A percentile compares a stretch with the other conserved stretches of the same genome.
Conservation (phyloP, 2,329 filamentous ascomycete genomes). For the Colletotrichum sp. region DNA sequence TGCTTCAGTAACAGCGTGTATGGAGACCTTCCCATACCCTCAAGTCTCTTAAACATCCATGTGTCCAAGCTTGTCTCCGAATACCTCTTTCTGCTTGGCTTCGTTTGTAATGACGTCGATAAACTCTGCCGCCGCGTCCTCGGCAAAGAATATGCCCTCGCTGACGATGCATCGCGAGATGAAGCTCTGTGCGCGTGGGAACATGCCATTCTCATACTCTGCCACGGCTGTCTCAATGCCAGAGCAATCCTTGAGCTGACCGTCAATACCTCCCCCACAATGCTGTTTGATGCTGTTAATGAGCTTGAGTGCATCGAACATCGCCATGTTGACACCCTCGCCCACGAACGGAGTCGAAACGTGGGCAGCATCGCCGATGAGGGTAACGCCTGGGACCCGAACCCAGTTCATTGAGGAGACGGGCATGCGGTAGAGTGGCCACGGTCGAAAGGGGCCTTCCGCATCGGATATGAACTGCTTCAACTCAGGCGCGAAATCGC, state of each 20-base stretch:
- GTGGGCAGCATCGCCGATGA: constrained; percentile 4
- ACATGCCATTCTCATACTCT: constrained; percentile 4
- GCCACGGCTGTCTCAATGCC: neutral
- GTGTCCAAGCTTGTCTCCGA: neutral
- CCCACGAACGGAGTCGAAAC: constrained; percentile 5
- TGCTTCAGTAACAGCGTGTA: neutral
- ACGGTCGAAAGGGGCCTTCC: neutral
- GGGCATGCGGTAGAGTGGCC: constrained; percentile 4
- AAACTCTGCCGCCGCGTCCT: neutral
- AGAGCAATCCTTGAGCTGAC: neutral
- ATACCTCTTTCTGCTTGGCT: neutral
- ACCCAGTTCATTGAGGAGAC: neutral
- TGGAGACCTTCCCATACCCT: neutral
- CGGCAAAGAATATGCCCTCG: neutral
- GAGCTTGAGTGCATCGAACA: neutral
- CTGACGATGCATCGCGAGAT: neutral
- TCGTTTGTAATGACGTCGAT: neutral
- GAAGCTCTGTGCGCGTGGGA: neutral
- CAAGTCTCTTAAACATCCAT: neutral
- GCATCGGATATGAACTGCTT: neutral
- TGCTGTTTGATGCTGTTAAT: neutral
- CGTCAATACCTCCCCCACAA: neutral
- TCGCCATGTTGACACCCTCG: constrained; percentile 6
- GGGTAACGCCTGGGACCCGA: neutral
- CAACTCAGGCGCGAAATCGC: neutral